Evolutionary conservation across 306 rosid genomes (phyloP).

Genomic region (Styphnolobium japonicum): DNA sequence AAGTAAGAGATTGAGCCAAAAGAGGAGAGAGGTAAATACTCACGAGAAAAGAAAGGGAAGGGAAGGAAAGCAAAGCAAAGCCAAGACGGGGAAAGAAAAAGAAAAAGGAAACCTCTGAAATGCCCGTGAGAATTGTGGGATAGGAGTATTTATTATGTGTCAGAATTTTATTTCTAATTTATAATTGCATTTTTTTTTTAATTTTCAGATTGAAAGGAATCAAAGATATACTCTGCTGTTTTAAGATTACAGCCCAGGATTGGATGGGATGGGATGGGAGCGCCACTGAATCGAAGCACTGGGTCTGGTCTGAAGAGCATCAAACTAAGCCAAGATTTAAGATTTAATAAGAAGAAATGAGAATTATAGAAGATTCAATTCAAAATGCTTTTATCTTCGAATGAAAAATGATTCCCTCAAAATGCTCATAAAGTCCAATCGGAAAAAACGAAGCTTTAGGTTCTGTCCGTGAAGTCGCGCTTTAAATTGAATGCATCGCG

Average conservation of each 20-base stretch:
- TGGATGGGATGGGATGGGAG: no score
- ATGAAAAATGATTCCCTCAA: background rate
- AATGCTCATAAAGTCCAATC: background rate
- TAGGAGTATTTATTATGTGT: background rate
- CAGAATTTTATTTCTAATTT: background rate
- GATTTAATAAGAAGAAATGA: no score
- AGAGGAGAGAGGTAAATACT: background rate
- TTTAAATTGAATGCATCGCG: background rate
- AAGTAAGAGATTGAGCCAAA: constrained; percentile 8
- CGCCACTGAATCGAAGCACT: no score
- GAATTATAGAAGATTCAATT: no score
- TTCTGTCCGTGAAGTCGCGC: background rate
- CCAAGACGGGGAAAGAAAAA: constrained; percentile 4
- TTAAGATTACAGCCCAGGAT: no score
- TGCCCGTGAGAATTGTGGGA: constrained; percentile 19
- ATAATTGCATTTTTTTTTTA: background rate
- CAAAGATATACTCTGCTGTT: no score
- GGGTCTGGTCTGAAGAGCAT: no score
- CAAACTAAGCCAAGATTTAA: no score
- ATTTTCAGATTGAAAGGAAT: no score
- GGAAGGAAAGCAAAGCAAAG: background rate
- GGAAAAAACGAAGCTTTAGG: background rate
- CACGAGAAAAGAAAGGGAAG: constrained; percentile 28
- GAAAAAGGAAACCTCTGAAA: constrained; percentile 19
- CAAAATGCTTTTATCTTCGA: background rate